phyloP scores from a whole-genome alignment of 2,329 filamentous ascomycete species.

The Chaetoscypha palmicola region DNA sequence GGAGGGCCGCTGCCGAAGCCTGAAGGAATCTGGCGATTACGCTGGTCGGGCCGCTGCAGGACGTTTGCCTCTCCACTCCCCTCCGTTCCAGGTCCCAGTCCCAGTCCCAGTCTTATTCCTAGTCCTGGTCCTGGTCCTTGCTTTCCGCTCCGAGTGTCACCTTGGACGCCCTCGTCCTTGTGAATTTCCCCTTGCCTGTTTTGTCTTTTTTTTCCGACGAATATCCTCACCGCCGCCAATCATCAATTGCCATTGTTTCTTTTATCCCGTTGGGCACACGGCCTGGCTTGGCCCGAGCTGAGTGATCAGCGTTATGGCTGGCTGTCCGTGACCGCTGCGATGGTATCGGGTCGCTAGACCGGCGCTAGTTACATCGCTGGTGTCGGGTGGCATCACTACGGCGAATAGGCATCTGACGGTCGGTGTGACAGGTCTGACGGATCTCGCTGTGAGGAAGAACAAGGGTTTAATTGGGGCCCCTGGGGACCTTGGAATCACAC shows the following conservation, averaged over 20 bases:
- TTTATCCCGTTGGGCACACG: constrained; percentile 1
- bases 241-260: not conserved
- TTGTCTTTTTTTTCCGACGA: not conserved
- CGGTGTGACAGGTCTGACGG: too few species aligned
- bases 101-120: too few species aligned
- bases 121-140: too few species aligned
- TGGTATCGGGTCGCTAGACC: too few species aligned
- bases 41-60: constrained; percentile 28
- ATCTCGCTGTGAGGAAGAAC: too few species aligned
- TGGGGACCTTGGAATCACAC: too few species aligned
- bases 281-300: constrained; percentile 9
- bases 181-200: not conserved
- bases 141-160: constrained; percentile 1
- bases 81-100: too few species aligned
- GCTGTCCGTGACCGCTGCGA: constrained; percentile 19
- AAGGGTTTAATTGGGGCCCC: too few species aligned
- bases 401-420: not conserved
- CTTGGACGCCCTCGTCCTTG: too few species aligned
- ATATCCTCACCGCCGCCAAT: constrained; percentile 5
- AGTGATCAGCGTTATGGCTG: constrained; percentile 3
- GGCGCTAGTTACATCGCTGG: too few species aligned
- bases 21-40: constrained; percentile 1
- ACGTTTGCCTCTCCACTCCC: constrained; percentile 14
- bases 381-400: constrained; percentile 14
- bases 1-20: constrained; percentile 4